Percentiles rank a stretch among this genome's conserved stretches.
phyloP scores from a whole-genome alignment of 371 early-diverging fungal species.

The Rhizomucor miehei region DNA sequence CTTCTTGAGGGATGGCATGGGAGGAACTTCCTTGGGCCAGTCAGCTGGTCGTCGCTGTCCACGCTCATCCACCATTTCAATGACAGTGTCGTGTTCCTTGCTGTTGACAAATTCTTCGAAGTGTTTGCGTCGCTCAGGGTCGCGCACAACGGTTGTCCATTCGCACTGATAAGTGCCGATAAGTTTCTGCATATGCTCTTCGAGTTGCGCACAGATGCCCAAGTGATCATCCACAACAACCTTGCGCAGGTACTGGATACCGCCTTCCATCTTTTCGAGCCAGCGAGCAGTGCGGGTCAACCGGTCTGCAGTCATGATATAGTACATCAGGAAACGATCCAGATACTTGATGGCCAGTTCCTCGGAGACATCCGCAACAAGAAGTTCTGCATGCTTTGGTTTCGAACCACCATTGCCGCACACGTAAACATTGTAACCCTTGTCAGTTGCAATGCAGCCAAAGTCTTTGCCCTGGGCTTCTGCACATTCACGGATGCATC shows the following conservation, averaged over 20 bases:
- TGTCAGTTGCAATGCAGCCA: conserved; percentile 66
- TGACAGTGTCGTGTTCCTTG: conserved; percentile 28
- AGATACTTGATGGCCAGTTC: conserved; percentile 53
- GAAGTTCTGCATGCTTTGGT: conserved; percentile 64
- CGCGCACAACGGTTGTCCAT: conserved; percentile 62
- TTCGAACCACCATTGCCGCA: conserved; percentile 69
- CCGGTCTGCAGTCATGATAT: conserved; percentile 66
- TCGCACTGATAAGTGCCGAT: conserved; percentile 60
- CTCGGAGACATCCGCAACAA: conserved; percentile 55
- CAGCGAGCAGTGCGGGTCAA: conserved; percentile 66
- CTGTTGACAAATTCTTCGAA: conserved; percentile 56
- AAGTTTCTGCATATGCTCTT: conserved; percentile 57
- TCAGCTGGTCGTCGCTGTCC: conserved; percentile 63
- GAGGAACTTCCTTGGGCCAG: conserved; percentile 55
- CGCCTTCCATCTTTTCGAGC: conserved; percentile 68
- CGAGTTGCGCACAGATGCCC: conserved; percentile 59
- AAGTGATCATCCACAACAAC: conserved; percentile 63
- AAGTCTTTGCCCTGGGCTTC: conserved; percentile 63
- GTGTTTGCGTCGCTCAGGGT: conserved; percentile 47
- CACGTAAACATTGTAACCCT: conserved; percentile 69
- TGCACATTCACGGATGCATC: conserved; percentile 68
- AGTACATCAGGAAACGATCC: conserved; percentile 71
- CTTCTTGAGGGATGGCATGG: conserved; percentile 1
- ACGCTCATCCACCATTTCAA: conserved; percentile 59
- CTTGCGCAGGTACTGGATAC: conserved; percentile 57